Conservation (phyloP, 1,284 basidiomycete species). For the Ganoderma lucidum region DNA sequence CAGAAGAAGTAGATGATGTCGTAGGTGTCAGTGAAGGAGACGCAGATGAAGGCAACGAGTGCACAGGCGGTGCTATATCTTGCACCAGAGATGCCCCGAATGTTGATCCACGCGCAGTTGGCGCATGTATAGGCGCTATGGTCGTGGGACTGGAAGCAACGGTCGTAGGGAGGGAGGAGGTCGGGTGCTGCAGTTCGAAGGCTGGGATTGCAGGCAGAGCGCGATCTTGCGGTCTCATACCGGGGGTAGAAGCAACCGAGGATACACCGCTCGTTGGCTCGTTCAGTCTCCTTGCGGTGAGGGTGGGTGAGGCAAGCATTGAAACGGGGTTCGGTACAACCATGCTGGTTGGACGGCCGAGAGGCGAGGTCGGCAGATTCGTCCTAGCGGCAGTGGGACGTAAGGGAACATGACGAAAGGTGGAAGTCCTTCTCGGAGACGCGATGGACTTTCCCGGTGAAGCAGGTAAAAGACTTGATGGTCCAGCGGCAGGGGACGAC, state of each 20-base stretch:
- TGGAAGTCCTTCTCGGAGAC: constrained; percentile 55
- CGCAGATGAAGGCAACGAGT: constrained; percentile 40
- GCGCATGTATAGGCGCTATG: constrained; percentile 17
- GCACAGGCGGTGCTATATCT: constrained; percentile 12
- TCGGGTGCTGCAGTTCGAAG: constrained; percentile 30
- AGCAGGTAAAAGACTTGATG: constrained; percentile 31
- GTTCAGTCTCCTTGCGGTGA: constrained; percentile 29
- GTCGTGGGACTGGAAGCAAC: constrained; percentile 21
- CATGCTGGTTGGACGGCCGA: constrained; percentile 44
- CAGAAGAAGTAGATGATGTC: constrained; percentile 37
- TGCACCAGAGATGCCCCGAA: constrained; percentile 18
- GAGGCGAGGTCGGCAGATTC: constrained; percentile 49
- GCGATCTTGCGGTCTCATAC: constrained; percentile 33
- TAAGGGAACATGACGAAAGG: constrained; percentile 65
- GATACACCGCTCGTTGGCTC: constrained; percentile 34
- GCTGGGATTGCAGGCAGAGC: constrained; percentile 36
- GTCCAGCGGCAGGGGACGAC: constrained; percentile 33
- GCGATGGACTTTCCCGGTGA: constrained; percentile 34
- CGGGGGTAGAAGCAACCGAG: constrained; percentile 34
- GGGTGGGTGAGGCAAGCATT: constrained; percentile 31
- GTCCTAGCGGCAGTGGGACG: constrained; percentile 46
- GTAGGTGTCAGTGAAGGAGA: constrained; percentile 38
- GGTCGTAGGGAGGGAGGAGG: constrained; percentile 16
- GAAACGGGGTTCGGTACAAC: constrained; percentile 36
- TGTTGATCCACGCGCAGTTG: constrained; percentile 26